Conservation (phyloP, 2,329 filamentous ascomycete species). For the Ciborinia camelliae region DNA sequence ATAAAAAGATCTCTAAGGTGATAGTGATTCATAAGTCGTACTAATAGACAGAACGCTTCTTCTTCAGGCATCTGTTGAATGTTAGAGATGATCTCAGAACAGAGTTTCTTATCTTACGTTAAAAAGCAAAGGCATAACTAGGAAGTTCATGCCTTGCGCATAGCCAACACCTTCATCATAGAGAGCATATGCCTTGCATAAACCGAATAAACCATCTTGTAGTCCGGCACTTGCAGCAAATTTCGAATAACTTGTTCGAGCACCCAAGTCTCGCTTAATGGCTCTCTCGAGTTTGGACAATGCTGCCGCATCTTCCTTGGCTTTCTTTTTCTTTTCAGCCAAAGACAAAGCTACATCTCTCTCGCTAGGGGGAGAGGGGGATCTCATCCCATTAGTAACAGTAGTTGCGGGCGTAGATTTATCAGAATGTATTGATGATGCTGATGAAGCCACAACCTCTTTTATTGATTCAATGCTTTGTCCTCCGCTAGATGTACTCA, state of each 20-base stretch:
- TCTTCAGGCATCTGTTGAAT: slow-evolving; percentile 79
- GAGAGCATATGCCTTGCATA: slow-evolving; percentile 96
- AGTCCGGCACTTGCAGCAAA: slow-evolving; percentile 87
- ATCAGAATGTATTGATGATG: slow-evolving; percentile 81
- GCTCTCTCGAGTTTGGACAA: slow-evolving; percentile 84
- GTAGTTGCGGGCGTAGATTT: slow-evolving; percentile 60
- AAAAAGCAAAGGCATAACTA: slow-evolving; percentile 93
- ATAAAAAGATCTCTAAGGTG: slow-evolving; percentile 88
- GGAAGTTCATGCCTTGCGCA: slow-evolving; percentile 98
- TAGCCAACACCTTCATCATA: slow-evolving; percentile 95
- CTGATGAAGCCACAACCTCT: slow-evolving; percentile 68
- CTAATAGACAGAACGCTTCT: slow-evolving; percentile 90
- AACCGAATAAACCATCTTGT: slow-evolving; percentile 88
- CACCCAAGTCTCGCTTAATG: slow-evolving; percentile 86
- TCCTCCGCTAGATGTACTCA: slow-evolving; percentile 39
- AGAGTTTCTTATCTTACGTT: slow-evolving; percentile 57
- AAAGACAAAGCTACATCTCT: slow-evolving; percentile 57
- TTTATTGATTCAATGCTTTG: slow-evolving; percentile 51
- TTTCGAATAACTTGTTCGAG: slow-evolving; percentile 93
- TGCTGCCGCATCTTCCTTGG: slow-evolving; percentile 70
- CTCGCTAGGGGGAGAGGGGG: slow-evolving; percentile 57
- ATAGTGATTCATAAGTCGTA: slow-evolving; percentile 96
- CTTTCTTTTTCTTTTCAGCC: slow-evolving; percentile 70
- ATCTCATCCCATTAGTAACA: slow-evolving; percentile 51
- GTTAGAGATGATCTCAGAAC: slow-evolving; percentile 28